Percentiles rank a stretch among this genome's conserved stretches.
phyloP scores from a whole-genome alignment of 2,329 filamentous ascomycete genomes.

The Aspergillus sp. region DNA sequence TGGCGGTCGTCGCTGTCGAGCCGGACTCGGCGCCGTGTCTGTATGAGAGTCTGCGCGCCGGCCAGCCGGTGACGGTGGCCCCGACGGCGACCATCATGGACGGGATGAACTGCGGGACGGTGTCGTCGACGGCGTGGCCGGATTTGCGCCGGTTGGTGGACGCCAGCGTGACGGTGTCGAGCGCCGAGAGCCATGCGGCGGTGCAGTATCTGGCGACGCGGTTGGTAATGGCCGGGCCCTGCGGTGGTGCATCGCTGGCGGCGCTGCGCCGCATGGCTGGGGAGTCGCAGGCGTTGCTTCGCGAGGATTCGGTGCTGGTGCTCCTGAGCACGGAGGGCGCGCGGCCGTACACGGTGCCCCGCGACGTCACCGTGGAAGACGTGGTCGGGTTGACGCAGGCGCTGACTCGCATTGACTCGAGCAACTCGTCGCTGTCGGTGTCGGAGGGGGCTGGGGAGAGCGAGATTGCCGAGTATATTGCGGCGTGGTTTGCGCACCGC shows the following conservation, averaged over 20 bases:
- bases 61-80: conserved; percentile 48
- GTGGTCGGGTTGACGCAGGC: conserved; percentile 44
- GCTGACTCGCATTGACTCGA: conserved; percentile 51
- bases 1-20: conserved; percentile 64
- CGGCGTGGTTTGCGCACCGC: conserved; percentile 52
- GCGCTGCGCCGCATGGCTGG: conserved; percentile 53
- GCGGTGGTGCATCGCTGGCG: conserved; percentile 57
- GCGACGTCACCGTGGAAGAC: conserved; percentile 43
- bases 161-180: conserved; percentile 59
- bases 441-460: conserved; percentile 47
- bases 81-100: conserved; percentile 69
- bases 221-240: conserved; percentile 58
- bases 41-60: conserved; percentile 47
- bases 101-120: conserved; percentile 70
- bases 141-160: conserved; percentile 59
- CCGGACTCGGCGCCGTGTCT: conserved; percentile 62
- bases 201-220: conserved; percentile 52
- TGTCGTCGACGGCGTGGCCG: conserved; percentile 66
- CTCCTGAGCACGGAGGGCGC: conserved; percentile 66
- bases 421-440: conserved; percentile 46
- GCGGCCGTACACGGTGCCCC: conserved; percentile 53
- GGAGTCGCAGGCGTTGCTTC: conserved; percentile 34
- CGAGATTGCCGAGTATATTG: conserved; percentile 48
- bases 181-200: conserved; percentile 61
- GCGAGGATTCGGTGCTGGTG: conserved; percentile 57